Base-by-base conservation (phyloP, 2,329 filamentous ascomycete genomes). In the Penicillium sp. region DNA sequence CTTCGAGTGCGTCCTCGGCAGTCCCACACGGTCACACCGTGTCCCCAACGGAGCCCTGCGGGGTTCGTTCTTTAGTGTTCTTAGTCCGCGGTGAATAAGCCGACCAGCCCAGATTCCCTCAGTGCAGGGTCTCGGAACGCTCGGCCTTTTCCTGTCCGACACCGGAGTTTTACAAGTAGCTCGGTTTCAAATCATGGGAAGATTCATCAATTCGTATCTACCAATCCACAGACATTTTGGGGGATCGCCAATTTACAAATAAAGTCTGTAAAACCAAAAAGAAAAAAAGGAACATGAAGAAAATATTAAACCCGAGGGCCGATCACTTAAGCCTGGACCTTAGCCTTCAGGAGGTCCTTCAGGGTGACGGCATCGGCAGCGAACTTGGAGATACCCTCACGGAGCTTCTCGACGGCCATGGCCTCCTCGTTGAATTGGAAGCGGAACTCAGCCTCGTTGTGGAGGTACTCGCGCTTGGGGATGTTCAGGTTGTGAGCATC, bases 351-450 rank as follows among this genome's bases (percentile, higher is more conserved):
- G 69, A 95, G 92, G 60, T 84, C 83, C 88, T 97, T 97, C 67
- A 99, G 86, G 54, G 90, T 95, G 63, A 92, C 79, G 63, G 94
- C 92, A 71, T 99, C 94, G 65, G 94, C 94, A 53, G 94, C 92
- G 71, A 99, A 99, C 81, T 96, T 96, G 83, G 90, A 95, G 82
- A 99, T 99, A 78, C 94, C 94, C 80, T 99, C 94, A 57, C 92
- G 89, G 67, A 99, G 86, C 88, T 99, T 99, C 87, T 97, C 92
- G 63, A 95, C 90, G 59, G 90, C 94, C 94, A 99, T 99, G 76
- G 92, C 88, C 71, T 99, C 91, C 84, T 99, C 94, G 84, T 99
- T 99, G 86, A 99, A 96, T 79, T 92, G 89, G 82, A 96, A 99
- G 75, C 94, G 91, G 92, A 97, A 99, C 44, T 77, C 70, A 48